These are phyloP conservation scores for Diplosphaera chodatii DNA, from an alignment of 139 green algal genomes.

Conservation along the genomic window DNA sequence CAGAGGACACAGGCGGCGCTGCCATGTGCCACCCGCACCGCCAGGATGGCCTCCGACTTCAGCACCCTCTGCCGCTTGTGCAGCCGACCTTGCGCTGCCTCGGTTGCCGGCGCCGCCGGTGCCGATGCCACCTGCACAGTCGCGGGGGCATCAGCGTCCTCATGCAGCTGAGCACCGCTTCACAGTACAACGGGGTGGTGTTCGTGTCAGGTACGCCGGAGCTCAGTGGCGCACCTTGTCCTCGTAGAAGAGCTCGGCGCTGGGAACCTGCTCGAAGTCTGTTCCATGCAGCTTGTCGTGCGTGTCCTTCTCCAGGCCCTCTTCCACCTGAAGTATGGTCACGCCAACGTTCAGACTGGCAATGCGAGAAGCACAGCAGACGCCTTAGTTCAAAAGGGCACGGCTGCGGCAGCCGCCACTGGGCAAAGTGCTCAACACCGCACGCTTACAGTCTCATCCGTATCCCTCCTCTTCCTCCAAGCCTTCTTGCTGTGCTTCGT, in stretches of 20 bases:
- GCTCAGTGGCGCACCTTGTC: too few relatives aligned
- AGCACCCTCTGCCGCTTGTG: constrained; percentile 6
- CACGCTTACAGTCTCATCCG: constrained; percentile 15
- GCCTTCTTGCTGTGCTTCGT: constrained; percentile 53
- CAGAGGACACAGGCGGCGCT: too few relatives aligned
- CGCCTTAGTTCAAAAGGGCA: too few relatives aligned
- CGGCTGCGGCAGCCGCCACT: too few relatives aligned
- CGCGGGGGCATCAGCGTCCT: too few relatives aligned
- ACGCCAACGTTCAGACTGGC: too few relatives aligned
- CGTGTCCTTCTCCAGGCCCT: constrained; percentile 38
- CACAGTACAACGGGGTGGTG: too few relatives aligned
- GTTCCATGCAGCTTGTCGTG: constrained; percentile 44
- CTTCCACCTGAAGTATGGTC: constrained; percentile 52
- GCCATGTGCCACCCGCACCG: not conserved
- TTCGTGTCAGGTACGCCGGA: too few relatives aligned
- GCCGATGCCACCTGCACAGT: too few relatives aligned
- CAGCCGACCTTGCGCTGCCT: not conserved
- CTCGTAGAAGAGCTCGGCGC: constrained; percentile 66
- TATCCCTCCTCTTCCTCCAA: constrained; percentile 57
- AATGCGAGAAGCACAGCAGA: too few relatives aligned
- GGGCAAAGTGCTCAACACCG: too few relatives aligned
- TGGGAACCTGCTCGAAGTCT: constrained; percentile 41
- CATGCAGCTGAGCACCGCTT: not conserved
- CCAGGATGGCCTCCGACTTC: constrained; percentile 8
- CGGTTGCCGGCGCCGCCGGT: too few relatives aligned